Percentiles rank a stretch among this genome's conserved stretches.
These are phyloP conservation scores for Orbilia brochopaga DNA, from an alignment of 2,329 filamentous ascomycete species.

Conservation along the genomic window DNA sequence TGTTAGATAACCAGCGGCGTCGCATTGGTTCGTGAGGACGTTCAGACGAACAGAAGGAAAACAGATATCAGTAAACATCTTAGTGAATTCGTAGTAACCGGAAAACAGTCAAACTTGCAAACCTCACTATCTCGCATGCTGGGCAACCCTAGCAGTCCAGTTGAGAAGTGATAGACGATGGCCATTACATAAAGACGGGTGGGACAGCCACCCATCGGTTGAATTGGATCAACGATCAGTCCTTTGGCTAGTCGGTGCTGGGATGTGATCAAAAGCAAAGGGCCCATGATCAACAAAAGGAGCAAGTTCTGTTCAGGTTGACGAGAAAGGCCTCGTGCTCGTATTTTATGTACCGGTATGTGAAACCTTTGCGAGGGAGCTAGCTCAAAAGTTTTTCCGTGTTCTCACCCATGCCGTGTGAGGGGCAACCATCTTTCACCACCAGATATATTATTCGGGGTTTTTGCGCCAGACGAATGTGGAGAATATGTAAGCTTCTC, in stretches of 20 bases:
- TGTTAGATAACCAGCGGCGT: constrained; percentile 42
- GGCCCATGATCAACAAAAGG: not conserved
- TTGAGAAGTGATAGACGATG: too few relatives aligned
- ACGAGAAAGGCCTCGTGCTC: constrained; percentile 4
- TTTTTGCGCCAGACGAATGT: constrained; percentile 34
- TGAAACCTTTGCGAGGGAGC: constrained; percentile 17
- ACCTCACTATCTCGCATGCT: constrained; percentile 18
- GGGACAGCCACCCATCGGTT: constrained; percentile 19
- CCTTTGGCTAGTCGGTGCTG: constrained; percentile 16
- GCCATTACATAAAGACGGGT: not conserved
- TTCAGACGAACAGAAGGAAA: too few relatives aligned
- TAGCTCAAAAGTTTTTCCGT: constrained; percentile 49
- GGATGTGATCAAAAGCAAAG: constrained; percentile 13
- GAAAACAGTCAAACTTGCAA: too few relatives aligned
- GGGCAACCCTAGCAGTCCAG: too few relatives aligned
- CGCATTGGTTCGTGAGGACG: too few relatives aligned
- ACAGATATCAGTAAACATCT: too few relatives aligned
- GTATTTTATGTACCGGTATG: constrained; percentile 43
- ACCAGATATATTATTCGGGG: constrained; percentile 32
- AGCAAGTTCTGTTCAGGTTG: not conserved
- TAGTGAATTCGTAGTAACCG: too few relatives aligned
- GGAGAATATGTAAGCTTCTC: constrained; percentile 21
- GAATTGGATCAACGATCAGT: constrained; percentile 42
- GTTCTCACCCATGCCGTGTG: constrained; percentile 41
- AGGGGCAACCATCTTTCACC: constrained; percentile 22